Conservation (phyloP, 139 green algal species). For the Chlamydomonas sp. region DNA sequence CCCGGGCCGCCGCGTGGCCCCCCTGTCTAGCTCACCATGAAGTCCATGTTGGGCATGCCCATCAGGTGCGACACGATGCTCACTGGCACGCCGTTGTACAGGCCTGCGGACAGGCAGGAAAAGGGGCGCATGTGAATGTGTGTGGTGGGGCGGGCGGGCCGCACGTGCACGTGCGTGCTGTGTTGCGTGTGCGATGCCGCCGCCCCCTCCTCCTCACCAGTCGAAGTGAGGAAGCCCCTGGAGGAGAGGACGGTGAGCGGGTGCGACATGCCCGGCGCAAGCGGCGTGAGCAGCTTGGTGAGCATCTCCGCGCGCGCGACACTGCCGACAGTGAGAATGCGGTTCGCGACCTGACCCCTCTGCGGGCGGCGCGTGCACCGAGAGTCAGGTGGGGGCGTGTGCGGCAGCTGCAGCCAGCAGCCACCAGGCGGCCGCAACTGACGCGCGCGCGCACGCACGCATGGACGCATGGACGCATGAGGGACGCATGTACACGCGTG, state of each 20-base stretch:
- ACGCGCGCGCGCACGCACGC: too few species aligned
- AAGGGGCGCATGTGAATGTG: neutral
- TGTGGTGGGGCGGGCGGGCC: too few species aligned
- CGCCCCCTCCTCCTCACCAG: slow-evolving; percentile 40
- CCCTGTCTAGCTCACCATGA: slow-evolving; percentile 29
- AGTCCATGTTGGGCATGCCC: slow-evolving; percentile 63
- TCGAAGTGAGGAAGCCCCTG: slow-evolving; percentile 69
- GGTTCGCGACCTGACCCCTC: slow-evolving; percentile 59
- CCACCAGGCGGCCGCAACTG: too few species aligned
- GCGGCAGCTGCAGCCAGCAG: neutral
- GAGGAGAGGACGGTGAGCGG: slow-evolving; percentile 49
- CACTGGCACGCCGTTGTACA: slow-evolving; percentile 47
- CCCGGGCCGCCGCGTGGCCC: too few species aligned
- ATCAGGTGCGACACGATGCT: slow-evolving; percentile 67
- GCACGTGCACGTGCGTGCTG: neutral
- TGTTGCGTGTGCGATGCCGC: neutral
- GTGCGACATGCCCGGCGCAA: slow-evolving; percentile 16
- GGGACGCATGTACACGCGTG: too few species aligned
- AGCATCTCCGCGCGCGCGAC: slow-evolving; percentile 51
- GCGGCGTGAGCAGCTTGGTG: slow-evolving; percentile 42
- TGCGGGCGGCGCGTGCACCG: slow-evolving; percentile 1
- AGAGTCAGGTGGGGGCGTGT: neutral
- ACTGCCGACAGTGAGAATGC: slow-evolving; percentile 63
- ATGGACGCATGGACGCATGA: too few species aligned
- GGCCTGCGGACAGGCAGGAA: slow-evolving; percentile 31